A percentile compares a stretch with the other conserved stretches of the same genome.
Conservation (phyloP, 108 stramenopile genomes). For the Licmophora abbreviata region DNA sequence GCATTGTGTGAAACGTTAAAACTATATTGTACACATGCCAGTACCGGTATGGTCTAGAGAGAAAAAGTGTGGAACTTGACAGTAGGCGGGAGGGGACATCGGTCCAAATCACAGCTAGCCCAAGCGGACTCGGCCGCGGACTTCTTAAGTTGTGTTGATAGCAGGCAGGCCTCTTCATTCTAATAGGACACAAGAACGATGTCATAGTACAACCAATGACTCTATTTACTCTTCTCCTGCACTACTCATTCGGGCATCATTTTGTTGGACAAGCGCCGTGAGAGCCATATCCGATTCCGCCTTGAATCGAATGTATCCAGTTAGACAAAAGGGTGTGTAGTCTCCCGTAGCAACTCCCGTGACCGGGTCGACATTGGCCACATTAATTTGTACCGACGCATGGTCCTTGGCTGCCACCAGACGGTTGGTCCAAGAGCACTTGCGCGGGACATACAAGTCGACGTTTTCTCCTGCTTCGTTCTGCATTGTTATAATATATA, state of each 20-base stretch:
- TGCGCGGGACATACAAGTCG: constrained; percentile 96
- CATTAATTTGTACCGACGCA: constrained; percentile 94
- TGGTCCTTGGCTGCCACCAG: constrained; percentile 91
- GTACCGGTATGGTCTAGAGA: too few relatives aligned
- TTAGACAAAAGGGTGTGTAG: constrained; percentile 67
- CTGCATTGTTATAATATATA: constrained; percentile 63
- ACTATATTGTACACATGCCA: too few relatives aligned
- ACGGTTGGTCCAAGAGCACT: constrained; percentile 96
- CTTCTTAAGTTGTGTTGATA: too few relatives aligned
- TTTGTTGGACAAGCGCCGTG: constrained; percentile 62
- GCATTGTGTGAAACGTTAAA: too few relatives aligned
- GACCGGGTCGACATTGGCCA: constrained; percentile 91
- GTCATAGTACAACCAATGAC: too few relatives aligned
- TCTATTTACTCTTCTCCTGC: too few relatives aligned
- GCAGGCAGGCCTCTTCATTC: too few relatives aligned
- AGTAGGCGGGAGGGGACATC: too few relatives aligned
- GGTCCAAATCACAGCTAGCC: too few relatives aligned
- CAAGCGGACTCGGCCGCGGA: too few relatives aligned
- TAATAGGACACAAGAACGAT: too few relatives aligned
- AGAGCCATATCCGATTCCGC: constrained; percentile 89
- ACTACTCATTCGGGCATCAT: constrained; percentile 50
- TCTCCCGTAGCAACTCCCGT: constrained; percentile 89
- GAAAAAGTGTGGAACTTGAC: too few relatives aligned
- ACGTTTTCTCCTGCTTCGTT: constrained; percentile 95
- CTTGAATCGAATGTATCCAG: constrained; percentile 91